Conservation (phyloP, 495 filamentous ascomycete species). For the Penicillium robsamsonii region DNA sequence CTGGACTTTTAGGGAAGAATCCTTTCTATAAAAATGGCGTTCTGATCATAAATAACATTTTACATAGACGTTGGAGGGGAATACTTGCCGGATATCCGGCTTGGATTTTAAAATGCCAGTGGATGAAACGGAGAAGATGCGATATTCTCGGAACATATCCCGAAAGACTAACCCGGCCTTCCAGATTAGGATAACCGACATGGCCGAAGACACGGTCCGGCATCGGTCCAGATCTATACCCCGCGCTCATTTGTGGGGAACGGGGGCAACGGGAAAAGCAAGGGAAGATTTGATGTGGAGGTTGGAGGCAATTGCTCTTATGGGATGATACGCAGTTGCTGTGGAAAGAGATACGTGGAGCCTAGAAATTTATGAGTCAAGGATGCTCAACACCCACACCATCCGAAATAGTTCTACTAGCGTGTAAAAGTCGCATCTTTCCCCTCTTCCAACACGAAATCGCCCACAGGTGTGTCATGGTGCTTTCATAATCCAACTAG, state of each 20-base stretch:
- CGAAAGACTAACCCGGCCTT: background rate
- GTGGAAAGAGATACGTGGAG: too few relatives aligned
- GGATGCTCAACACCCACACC: too few relatives aligned
- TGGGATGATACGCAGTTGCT: too few relatives aligned
- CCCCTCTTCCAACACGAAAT: too few relatives aligned
- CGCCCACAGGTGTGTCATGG: too few relatives aligned
- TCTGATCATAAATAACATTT: background rate
- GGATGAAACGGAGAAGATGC: background rate
- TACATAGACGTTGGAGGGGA: background rate
- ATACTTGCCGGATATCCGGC: background rate
- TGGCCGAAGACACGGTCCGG: background rate
- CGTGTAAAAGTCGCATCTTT: too few relatives aligned
- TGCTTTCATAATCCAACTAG: too few relatives aligned
- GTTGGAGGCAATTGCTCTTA: too few relatives aligned
- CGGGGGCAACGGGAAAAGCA: background rate
- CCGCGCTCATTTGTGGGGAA: background rate
- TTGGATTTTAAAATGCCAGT: background rate
- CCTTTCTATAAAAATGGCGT: background rate
- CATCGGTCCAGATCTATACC: background rate
- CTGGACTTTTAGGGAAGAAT: background rate
- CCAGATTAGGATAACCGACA: background rate
- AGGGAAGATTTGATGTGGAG: background rate
- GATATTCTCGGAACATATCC: background rate
- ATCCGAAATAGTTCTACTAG: too few relatives aligned
- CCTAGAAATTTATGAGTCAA: too few relatives aligned